phyloP scores from a whole-genome alignment of 768 basidiomycete genomes.

The Pleurotus cornucopiae region DNA sequence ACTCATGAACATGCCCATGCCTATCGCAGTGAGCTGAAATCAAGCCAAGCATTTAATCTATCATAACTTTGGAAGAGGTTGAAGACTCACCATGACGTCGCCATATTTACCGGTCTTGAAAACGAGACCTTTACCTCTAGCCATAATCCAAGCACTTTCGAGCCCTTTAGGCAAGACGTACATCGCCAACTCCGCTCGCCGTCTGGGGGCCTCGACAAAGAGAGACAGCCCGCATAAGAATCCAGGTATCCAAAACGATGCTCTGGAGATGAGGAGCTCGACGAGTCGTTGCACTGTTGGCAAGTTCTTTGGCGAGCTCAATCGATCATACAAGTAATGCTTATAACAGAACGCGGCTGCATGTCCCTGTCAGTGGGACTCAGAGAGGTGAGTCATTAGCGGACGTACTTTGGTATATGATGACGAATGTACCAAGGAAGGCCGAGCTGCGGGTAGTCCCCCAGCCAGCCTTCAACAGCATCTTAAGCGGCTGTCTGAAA shows the following conservation, averaged over 20 bases:
- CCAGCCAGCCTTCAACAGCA: conserved; percentile 59
- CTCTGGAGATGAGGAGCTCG: conserved; percentile 60
- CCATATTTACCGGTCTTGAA: conserved; percentile 68
- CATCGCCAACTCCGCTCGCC: conserved; percentile 92
- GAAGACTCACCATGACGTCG: conserved; percentile 52
- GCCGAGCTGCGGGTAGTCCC: conserved; percentile 83
- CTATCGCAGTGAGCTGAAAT: conserved; percentile 57
- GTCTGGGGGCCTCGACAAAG: conserved; percentile 81
- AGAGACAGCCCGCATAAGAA: conserved; percentile 72
- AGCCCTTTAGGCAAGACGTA: conserved; percentile 85
- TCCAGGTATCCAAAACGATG: conserved; percentile 73
- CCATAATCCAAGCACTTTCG: conserved; percentile 86
- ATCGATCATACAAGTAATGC: conserved; percentile 52
- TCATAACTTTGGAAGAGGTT: not conserved
- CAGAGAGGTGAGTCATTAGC: not conserved
- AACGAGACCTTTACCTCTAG: conserved; percentile 72
- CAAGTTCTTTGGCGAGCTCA: conserved; percentile 22
- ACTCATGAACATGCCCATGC: conserved; percentile 91
- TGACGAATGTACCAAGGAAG: conserved; percentile 81
- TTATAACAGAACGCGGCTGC: conserved; percentile 66
- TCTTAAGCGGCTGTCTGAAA: conserved; percentile 56
- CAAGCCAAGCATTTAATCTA: not conserved
- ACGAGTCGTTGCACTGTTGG: conserved; percentile 44
- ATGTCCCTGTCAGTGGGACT: not conserved
- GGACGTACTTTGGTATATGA: conserved; percentile 74